Base-by-base conservation (phyloP, 352 stramenopile species). In the Pythium brassicae region DNA sequence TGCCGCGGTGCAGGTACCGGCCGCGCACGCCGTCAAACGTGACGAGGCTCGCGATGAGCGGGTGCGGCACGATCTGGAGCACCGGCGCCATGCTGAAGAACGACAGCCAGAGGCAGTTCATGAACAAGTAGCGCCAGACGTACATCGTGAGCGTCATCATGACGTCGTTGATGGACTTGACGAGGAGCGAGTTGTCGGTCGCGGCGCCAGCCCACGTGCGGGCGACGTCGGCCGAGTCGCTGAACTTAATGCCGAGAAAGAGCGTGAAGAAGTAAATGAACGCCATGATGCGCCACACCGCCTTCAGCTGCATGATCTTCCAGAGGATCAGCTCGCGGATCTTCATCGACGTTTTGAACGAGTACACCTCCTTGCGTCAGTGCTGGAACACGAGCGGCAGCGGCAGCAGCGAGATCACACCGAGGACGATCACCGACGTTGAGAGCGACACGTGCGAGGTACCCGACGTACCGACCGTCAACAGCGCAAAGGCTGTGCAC, bases 221-320 rank as follows among this genome's bases (percentile, higher is more conserved):
- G 12, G 74, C 47, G 4, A 59, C 42, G 22, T n/a, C 53, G 7
- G 43, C 57, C 6, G 56, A 55, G 53, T 73, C 65, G 5, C 15
- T 53, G 48, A 78, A 73, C 17, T 59, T 46, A 45, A 75, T 70
- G 22, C 56, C 50, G 20, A 73, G 40, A 52, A 75, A 73, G 32
- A 68, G 62, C 44, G 56, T 61, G 50, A 69, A 74, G 48, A 78
- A 55, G 40, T 27, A 51, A 20, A 75, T 62, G 55, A 78, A 78
- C 59, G 64, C 61, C 55, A 78, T 57, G 27, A 72, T 48, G 39
- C 62, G 59, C 69, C 69, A 78, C 56, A 78, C 69, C 0, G 66
- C 69, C 51, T 75, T 74, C 29, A 76, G 70, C 59, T 78, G 66
- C 65, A 74, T 74, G 60, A 76, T 78, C 50, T 72, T 71, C 65